Evolutionary conservation across 805 yeast species (phyloP), one percentile per base, ranked within the genome.

Genomic region (Blastobotrys peoriensis): DNA sequence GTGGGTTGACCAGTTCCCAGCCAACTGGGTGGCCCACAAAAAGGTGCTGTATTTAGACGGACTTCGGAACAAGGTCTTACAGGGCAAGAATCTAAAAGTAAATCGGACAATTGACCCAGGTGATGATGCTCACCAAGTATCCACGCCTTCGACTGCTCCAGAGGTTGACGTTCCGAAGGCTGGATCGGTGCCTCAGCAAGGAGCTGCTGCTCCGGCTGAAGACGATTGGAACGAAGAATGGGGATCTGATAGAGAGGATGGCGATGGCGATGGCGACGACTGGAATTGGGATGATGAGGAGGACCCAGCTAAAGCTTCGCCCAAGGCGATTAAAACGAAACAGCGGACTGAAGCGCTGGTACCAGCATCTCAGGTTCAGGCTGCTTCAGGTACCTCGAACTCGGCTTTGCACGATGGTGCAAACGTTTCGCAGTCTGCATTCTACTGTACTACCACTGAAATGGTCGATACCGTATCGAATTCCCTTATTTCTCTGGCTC

Each of bases 201-300:
- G 15, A 15, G 21, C 18, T 18, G 27, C 22, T n/a, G 36, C 13
- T 5, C 20, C 8, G 15, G 42, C n/a, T 10, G 35, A 15, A 27
- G 33, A 41, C 16, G 44, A 47, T 21, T 47, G 50, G 50, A 41
- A 46, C 28, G 52, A 52, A 13, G 55, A 47, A 15, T 48, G 55
- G 50, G 46, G 43, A 21, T 54, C 50, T 25, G 52, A 45, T 33
- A 55, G 50, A 9, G 44, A 47, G 5, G 47, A 38, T 9, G 45
- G 37, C 35, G 46, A 27, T n/a, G 33, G 41, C 9, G 38, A 44
- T 3, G 51, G 45, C 3, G 40, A 39, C 1, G 52, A 47, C 19
- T 52, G 57, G 56, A 57, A 53, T 4, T 52, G 57, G 58, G 56
- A 52, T 17, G 58, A 54, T n/a, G 55, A 54, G 15, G 45, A 40